These are phyloP conservation scores for Naganishia randhawae DNA, from an alignment of 768 basidiomycete genomes.

Conservation along the genomic window DNA sequence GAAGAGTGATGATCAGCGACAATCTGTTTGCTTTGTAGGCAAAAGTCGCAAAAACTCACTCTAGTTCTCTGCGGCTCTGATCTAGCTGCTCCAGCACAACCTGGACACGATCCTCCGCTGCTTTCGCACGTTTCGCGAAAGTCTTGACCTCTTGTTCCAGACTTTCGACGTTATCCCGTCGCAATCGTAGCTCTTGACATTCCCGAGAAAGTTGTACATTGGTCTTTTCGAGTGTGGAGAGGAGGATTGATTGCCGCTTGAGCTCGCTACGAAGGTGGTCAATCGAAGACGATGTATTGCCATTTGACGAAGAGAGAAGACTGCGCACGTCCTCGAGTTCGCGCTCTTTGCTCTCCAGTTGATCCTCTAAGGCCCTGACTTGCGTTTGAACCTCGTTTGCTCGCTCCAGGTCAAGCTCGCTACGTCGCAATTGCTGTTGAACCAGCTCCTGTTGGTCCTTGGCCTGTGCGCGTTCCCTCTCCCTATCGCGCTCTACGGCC, in stretches of 20 bases:
- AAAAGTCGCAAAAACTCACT: slow-evolving; percentile 33
- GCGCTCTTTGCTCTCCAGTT: slow-evolving; percentile 39
- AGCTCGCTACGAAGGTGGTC: slow-evolving; percentile 15
- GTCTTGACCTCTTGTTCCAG: slow-evolving; percentile 35
- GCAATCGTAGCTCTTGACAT: slow-evolving; percentile 40
- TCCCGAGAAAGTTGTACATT: slow-evolving; percentile 37
- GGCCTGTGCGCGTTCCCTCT: slow-evolving; percentile 28
- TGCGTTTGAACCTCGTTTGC: slow-evolving; percentile 34
- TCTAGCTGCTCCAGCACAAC: slow-evolving; percentile 43
- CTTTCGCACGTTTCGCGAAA: slow-evolving; percentile 33
- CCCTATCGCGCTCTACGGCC: slow-evolving; percentile 13
- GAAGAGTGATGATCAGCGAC: not conserved
- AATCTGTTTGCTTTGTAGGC: not conserved
- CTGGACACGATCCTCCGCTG: slow-evolving; percentile 39
- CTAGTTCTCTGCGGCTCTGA: slow-evolving; percentile 44
- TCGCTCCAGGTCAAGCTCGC: slow-evolving; percentile 33
- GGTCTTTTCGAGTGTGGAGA: slow-evolving; percentile 35
- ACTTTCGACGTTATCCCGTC: slow-evolving; percentile 41
- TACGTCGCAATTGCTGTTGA: slow-evolving; percentile 27
- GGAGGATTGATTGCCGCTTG: slow-evolving; percentile 38
- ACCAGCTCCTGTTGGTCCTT: slow-evolving; percentile 31
- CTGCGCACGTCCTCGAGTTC: slow-evolving; percentile 28
- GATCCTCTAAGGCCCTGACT: slow-evolving; percentile 36
- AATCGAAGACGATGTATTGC: not conserved
- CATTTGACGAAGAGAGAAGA: not conserved